Conservation (phyloP, 2,329 filamentous ascomycete species). For the Aureobasidium sp. region DNA sequence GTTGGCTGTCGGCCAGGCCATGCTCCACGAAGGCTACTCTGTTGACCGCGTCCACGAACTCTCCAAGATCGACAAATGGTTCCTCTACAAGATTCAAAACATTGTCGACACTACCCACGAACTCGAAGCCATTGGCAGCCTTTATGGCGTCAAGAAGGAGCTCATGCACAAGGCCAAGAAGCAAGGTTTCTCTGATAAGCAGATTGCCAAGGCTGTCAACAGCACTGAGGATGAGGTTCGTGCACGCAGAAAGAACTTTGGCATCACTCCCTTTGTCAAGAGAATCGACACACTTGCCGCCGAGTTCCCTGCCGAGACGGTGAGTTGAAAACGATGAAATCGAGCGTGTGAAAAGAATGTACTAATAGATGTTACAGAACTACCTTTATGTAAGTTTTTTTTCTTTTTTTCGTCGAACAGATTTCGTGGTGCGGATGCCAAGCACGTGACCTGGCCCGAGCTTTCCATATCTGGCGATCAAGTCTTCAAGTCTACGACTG, state of each 20-base stretch:
- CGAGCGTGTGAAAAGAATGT: too few species aligned
- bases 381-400: background rate
- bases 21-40: constrained; percentile 93
- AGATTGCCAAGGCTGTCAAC: constrained; percentile 81
- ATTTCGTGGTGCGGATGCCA: too few species aligned
- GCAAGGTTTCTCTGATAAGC: constrained; percentile 92
- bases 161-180: constrained; percentile 90
- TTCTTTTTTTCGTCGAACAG: background rate
- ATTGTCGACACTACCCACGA: constrained; percentile 86
- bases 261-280: constrained; percentile 93
- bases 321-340: too few species aligned
- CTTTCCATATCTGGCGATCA: too few species aligned
- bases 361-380: too few species aligned
- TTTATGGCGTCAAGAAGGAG: constrained; percentile 81
- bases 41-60: constrained; percentile 88
- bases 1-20: constrained; percentile 94
- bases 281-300: constrained; percentile 93
- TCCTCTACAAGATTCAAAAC: constrained; percentile 96
- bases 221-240: constrained; percentile 86
- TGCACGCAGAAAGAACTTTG: constrained; percentile 73
- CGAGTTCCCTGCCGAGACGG: constrained; percentile 84
- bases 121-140: constrained; percentile 73
- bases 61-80: constrained; percentile 99
- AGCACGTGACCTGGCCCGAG: too few species aligned
- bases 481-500: background rate